Percentiles rank a stretch among this genome's conserved stretches.
Conservation (phyloP, 2,329 filamentous ascomycete species). For the Lachnellula subtilissima region DNA sequence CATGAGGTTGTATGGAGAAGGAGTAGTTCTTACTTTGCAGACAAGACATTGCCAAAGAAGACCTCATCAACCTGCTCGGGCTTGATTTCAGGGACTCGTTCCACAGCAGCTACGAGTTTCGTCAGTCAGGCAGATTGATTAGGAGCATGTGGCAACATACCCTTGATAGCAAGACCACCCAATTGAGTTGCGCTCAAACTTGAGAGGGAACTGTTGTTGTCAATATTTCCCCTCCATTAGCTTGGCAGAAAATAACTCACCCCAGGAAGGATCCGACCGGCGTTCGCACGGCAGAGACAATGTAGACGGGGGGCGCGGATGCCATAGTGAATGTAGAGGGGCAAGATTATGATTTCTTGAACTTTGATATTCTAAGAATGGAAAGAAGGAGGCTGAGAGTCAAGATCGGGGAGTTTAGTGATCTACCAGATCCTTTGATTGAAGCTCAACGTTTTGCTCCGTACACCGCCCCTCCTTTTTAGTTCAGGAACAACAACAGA, state of each 20-base stretch:
- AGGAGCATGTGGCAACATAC: conserved; percentile 41
- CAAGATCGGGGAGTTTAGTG: conserved; percentile 3
- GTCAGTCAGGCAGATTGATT: conserved; percentile 10
- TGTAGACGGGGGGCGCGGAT: conserved; percentile 83
- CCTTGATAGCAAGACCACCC: conserved; percentile 87
- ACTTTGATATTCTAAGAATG: background rate
- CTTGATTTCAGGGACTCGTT: conserved; percentile 81
- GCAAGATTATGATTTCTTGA: background rate
- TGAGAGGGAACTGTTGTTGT: conserved; percentile 67
- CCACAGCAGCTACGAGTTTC: conserved; percentile 59
- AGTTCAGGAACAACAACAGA: too few species aligned
- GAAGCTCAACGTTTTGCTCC: background rate
- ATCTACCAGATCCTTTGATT: background rate
- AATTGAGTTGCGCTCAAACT: conserved; percentile 82
- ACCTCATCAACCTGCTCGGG: conserved; percentile 90
- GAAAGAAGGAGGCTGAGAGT: background rate
- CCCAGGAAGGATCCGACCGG: conserved; percentile 93
- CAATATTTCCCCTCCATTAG: conserved; percentile 12
- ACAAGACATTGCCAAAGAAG: conserved; percentile 97
- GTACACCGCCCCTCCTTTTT: too few species aligned
- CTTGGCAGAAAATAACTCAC: conserved; percentile 60
- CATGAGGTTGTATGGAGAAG: background rate
- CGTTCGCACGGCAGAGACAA: conserved; percentile 86
- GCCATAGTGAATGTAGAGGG: conserved; percentile 54
- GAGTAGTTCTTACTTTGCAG: conserved; percentile 67